Conservation (phyloP, 176 grass and related monocot genomes). For the Thinopyrum elongatum region DNA sequence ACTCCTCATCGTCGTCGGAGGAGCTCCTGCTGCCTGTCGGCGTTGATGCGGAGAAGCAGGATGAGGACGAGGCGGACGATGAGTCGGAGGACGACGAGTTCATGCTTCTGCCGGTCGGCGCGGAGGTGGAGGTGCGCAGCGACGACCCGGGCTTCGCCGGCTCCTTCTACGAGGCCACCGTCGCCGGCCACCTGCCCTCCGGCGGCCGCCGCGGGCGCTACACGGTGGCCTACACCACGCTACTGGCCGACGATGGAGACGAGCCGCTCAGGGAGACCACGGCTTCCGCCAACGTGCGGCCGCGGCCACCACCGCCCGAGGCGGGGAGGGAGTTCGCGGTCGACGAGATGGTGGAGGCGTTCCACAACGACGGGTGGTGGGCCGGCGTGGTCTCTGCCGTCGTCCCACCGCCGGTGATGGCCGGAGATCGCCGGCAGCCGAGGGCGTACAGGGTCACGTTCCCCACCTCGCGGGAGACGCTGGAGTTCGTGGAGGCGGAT, state of each 20-base stretch:
- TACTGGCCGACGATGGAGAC: neutral
- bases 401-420: neutral
- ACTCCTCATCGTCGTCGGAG: neutral
- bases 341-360: neutral
- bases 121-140: conserved; percentile 27
- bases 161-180: conserved; percentile 38
- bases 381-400: conserved; percentile 6
- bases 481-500: conserved; percentile 38
- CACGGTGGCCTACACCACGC: conserved; percentile 21
- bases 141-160: conserved; percentile 12
- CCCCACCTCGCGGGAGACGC: conserved; percentile 51
- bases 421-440: neutral
- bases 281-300: neutral
- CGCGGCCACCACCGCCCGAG: neutral
- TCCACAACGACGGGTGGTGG: conserved; percentile 13
- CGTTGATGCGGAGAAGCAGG: too few species aligned
- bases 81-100: too few species aligned
- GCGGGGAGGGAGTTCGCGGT: neutral
- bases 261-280: neutral
- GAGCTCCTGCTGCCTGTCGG: too few species aligned
- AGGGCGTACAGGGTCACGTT: conserved; percentile 47
- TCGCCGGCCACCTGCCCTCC: neutral
- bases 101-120: neutral
- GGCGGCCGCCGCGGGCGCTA: neutral
- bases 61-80: too few species aligned